Base-by-base conservation (phyloP, 2,329 filamentous ascomycete genomes). In the Verticillium zaregamsianum region DNA sequence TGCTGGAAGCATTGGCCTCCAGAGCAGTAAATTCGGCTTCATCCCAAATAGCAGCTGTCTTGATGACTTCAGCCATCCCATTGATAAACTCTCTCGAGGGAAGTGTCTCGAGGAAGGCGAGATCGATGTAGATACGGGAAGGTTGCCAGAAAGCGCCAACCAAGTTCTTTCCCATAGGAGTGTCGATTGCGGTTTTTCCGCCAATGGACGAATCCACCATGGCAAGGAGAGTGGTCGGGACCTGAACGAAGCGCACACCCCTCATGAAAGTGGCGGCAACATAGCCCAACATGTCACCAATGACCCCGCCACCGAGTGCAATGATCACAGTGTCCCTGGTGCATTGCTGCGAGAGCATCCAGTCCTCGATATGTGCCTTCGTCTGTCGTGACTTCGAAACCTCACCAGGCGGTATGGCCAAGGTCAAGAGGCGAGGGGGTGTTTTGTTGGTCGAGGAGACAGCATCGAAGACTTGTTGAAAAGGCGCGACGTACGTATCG, bases 191-290 rank as follows among this genome's bases (percentile, higher is more conserved):
- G 11, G 95, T 99, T 82, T 99, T 99, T 66, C 95, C 95, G 65
- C 95, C 95, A 72, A 99, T 98, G 40, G 93, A 97, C 55, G 94
- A 98, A 77, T 99, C 95, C 52, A 99, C 95, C 95, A 99, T 99
- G 66, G 95, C 88, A 59, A 99, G 83, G 62, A 99, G 82, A 0
- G 93, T 97, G 11, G 95, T 99, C 1, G 95, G 95, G 56, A 99
- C 93, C 77, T 99, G 95, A 52, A 97, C 93, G 73, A 97, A 97
- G 68, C 91, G 91, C 65, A 99, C 90, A 61, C 95, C 95, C 68
- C 95, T 90, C 95, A 99, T 99, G 79, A 98, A 99, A 40, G 95
- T 99, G 45, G 95, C 93, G 25, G 95, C 95, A 59, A 98, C 93
- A 74, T 96, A 99, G 59, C 95, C 95, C 66, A 97, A 93, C 90